Base-by-base conservation (phyloP, 2,329 filamentous ascomycete species). In the Scedosporium boydii region DNA sequence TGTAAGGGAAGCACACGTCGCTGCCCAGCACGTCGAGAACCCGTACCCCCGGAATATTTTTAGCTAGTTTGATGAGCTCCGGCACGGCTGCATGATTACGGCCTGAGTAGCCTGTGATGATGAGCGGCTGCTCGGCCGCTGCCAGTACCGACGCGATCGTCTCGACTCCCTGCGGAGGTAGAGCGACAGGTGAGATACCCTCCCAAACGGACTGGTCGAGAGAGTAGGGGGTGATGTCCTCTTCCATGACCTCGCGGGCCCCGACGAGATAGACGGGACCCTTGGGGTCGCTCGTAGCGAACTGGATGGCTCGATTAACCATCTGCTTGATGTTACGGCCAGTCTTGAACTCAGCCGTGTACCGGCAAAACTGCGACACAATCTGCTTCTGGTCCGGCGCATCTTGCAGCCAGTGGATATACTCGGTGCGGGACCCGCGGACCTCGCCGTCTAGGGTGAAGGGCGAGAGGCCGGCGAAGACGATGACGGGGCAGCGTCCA, bases 281-380 rank as follows among this genome's bases (percentile, higher is more conserved):
- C 65, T 87, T 82, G 0, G 91, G 91, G 61, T 88, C 87, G 29
- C 86, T 90, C 58, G 78, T 88, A 0, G 91, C 90, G 70, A 95
- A 96, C 67, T 91, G 90, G 62, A 96, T 73, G 0, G 91, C 91
- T 1, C 91, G 87, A 70, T 91, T 91, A 64, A 96, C 89, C 76
- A 96, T 87, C 76, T 96, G 91, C 79, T 96, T 96, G 64, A 96
- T 85, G 69, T 96, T 96, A 70, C 84, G 84, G 16, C 90, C 91
- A 2, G 88, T 88, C 76, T 92, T 93, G 73, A 96, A 87, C 76
- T 96, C 92, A 3, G 82, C 90, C 0, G 87, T 77, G 70, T 95
- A 96, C 9, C 91, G 83, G 72, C 92, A 96, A 74, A 96, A 96
- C 76, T 96, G 91, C 0, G 84, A 79, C 3, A 96, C 78, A 64